Percentiles rank a stretch among this genome's conserved stretches.
Evolutionary conservation across 345 rosid genomes (phyloP).

Genomic region (Eucalyptus globulus): DNA sequence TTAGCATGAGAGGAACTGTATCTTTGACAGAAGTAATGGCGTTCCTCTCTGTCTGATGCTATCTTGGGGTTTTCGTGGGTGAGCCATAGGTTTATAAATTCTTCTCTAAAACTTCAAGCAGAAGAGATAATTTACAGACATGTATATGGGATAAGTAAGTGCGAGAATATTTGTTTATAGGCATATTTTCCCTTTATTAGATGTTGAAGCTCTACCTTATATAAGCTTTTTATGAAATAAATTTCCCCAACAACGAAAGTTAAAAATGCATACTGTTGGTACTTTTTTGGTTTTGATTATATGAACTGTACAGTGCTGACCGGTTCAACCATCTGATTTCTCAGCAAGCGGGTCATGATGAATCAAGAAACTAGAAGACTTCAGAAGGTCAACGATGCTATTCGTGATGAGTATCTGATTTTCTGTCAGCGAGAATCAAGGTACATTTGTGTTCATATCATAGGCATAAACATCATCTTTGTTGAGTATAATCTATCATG

Average conservation of each 20-base stretch:
- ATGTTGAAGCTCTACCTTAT: background rate
- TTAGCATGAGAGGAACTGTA: background rate
- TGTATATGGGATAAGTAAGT: background rate
- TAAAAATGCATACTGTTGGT: background rate
- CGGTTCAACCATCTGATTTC: conserved; percentile 1
- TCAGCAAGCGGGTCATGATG: conserved; percentile 99
- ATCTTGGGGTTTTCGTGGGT: background rate
- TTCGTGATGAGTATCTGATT: conserved; percentile 62
- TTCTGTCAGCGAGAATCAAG: conserved; percentile 68
- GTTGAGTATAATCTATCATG: background rate
- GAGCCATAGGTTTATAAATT: background rate
- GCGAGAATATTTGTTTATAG: background rate
- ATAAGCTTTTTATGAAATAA: background rate
- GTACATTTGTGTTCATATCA: conserved; percentile 9
- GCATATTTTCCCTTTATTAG: background rate
- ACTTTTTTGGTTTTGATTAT: background rate
- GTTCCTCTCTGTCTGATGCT: background rate
- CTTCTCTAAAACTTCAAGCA: background rate
- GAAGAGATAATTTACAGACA: background rate
- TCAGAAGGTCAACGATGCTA: conserved; percentile 79
- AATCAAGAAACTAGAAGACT: conserved; percentile 87
- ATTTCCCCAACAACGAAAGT: background rate
- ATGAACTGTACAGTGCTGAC: background rate
- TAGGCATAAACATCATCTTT: background rate
- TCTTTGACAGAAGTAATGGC: background rate